Base-by-base conservation (phyloP, 2,329 filamentous ascomycete species). In the Xylariaceae sp. region DNA sequence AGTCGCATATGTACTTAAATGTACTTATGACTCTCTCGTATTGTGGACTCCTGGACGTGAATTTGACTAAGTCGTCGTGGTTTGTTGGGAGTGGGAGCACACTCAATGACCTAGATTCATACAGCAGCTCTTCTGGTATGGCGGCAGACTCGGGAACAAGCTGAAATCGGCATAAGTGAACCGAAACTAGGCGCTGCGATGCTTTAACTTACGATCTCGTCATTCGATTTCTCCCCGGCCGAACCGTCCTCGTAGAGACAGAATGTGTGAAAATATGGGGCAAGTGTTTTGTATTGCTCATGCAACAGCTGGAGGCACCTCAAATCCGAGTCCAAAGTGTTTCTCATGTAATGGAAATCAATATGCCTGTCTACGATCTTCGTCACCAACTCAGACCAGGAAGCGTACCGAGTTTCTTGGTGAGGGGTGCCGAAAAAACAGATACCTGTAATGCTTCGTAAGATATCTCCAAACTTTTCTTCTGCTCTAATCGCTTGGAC, bases 371-470 rank as follows among this genome's bases (percentile, higher is more conserved):
- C 14, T 28, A 46, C 31, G 6, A 46, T 28, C 2, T 22, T n/a
- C 14, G 18, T 46, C 31, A 46, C 33, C n/a, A 46, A 22, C 3
- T 39, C 11, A 28, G 6, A n/a, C 44, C 44, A 46, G 10, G 44
- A 39, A 5, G 4, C 31, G 13, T 39, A 3, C n/a, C 13, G 33
- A n/a, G 33, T 39, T n/a, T 19, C 44, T 39, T 46, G 44, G 17
- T 46, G 44, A 28, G 44, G 44, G n/a, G 44, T 46, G 14, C 44
- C 44, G 12, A 46, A 46, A 28, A 46, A 46, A 22, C 22, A 33
- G 33, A 46, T 22, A 10, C 44, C 44, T 4, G 33, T 22, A 9
- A 36, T 46, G 16, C 44, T 14, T 46, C 38, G 6, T 3, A 17
- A 19, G 33, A 46, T 28, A 22, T 46, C 44, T 13, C 22, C 40